A percentile compares a stretch with the other conserved stretches of the same genome.
Evolutionary conservation across 2,329 filamentous ascomycete species (phyloP).

Genomic region (Stemphylium vesicarium): DNA sequence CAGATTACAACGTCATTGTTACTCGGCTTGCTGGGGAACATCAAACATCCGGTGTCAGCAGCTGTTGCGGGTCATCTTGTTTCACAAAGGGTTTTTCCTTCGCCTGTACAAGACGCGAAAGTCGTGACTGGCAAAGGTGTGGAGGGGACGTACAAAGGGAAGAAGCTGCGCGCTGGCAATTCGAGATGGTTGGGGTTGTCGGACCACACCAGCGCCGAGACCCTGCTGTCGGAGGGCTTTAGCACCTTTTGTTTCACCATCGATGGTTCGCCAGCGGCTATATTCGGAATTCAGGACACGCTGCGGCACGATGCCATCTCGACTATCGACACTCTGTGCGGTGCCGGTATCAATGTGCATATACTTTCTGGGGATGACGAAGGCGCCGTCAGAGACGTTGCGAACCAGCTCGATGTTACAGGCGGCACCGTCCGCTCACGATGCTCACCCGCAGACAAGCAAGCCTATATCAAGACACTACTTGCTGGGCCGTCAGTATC

Average conservation of each 20-base stretch:
- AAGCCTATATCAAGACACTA: conserved; percentile 55
- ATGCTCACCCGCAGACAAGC: conserved; percentile 62
- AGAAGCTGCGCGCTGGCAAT: conserved; percentile 54
- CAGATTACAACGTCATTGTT: conserved; percentile 23
- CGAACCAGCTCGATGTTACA: conserved; percentile 46
- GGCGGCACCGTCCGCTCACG: conserved; percentile 52
- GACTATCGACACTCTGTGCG: conserved; percentile 59
- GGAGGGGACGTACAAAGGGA: conserved; percentile 44
- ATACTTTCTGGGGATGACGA: conserved; percentile 65
- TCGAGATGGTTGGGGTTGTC: conserved; percentile 54
- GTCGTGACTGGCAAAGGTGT: conserved; percentile 54
- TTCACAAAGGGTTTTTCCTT: conserved; percentile 1
- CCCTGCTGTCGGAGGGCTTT: conserved; percentile 23
- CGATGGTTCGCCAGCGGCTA: conserved; percentile 49
- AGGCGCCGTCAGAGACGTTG: conserved; percentile 56
- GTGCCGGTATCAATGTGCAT: conserved; percentile 56
- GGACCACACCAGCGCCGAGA: conserved; percentile 53
- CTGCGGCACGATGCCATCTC: conserved; percentile 59
- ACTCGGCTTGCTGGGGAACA: conserved; percentile 51
- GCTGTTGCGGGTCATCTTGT: conserved; percentile 56
- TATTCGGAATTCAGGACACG: conserved; percentile 59
- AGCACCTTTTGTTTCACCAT: conserved; percentile 63
- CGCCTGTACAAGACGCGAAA: conserved; percentile 29
- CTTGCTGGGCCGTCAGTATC: conserved; percentile 6
- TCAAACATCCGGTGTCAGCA: conserved; percentile 60